Evolutionary conservation across 192 early-diverging fungal genomes (phyloP), one percentile per base, ranked within the genome.

Genomic region (Coemansia sp.): DNA sequence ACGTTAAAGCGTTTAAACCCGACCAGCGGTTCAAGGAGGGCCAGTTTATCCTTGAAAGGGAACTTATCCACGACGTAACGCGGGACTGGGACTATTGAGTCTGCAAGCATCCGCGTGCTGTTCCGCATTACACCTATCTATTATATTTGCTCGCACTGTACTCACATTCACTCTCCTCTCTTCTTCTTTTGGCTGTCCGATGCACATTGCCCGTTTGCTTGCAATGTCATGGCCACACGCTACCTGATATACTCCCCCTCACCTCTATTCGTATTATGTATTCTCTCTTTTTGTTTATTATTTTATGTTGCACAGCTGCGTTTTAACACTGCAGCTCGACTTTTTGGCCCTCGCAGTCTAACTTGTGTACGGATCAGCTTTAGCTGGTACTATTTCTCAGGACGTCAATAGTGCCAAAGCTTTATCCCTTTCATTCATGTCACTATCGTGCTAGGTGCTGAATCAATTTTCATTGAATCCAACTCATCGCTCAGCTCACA

Each of bases 11-110:
- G 25, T 82, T 63, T 34, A 42, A 66, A 29, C 34, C 56, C 3
- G 67, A 66, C 46, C 74, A 82, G 48, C 66, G 64, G 50, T 82
- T 76, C 48, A 82, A 82, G 53, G 74, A 76, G 63, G 79, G 79
- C 46, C 73, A 76, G 62, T 82, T 76, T 53, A 76, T 82, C 36
- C 71, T 76, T 22, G 74, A 82, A 43, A 68, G 67, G 40, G 70
- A 69, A 50, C 66, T 72, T 11, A 73, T 81, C 29, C 65, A 53
- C 56, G 73, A 81, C 45, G 52, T 71, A 35, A 67, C 66, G 14
- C 69, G 67, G 46, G 73, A 81, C 29, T 81, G 75, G 75, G 61
- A 65, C 17, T 65, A 63, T 42, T 61, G 59, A 64, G 52, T 17
- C 45, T 62, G 25, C 41, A 65, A 50, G 15, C 49, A 50, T 38